phyloP scores from a whole-genome alignment of 2,329 filamentous ascomycete genomes.

The Emmonsiellopsis sp. region DNA sequence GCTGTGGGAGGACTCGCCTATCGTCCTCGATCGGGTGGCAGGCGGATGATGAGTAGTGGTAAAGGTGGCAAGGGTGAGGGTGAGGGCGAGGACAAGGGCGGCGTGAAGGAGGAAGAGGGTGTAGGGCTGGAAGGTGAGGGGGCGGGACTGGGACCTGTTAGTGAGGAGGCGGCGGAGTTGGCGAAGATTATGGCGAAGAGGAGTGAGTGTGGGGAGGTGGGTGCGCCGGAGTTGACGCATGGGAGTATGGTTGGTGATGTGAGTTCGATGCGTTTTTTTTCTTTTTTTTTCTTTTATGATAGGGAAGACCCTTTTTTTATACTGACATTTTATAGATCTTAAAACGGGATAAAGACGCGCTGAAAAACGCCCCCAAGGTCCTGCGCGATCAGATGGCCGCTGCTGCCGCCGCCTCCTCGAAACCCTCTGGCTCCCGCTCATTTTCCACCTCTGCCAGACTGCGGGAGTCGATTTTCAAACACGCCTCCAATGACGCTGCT shows the following conservation, averaged over 20 bases:
- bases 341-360: slow-evolving; percentile 50
- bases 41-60: no score
- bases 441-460: slow-evolving; percentile 48
- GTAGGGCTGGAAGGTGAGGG: slow-evolving; percentile 19
- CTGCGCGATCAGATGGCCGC: slow-evolving; percentile 43
- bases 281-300: neutral
- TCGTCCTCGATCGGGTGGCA: no score
- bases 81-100: neutral
- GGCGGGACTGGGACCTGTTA: slow-evolving; percentile 48
- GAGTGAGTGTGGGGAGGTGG: slow-evolving; percentile 29
- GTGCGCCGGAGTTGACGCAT: slow-evolving; percentile 52
- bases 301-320: neutral
- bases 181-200: slow-evolving; percentile 46
- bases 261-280: slow-evolving; percentile 14
- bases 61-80: neutral
- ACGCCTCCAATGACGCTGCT: slow-evolving; percentile 3
- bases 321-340: slow-evolving; percentile 42
- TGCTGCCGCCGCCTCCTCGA: neutral
- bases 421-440: slow-evolving; percentile 32
- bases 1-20: no score
- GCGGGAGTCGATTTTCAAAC: slow-evolving; percentile 11
- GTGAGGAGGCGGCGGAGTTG: slow-evolving; percentile 54
- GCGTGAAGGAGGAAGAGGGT: slow-evolving; percentile 16
- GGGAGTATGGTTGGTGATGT: slow-evolving; percentile 60
- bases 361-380: slow-evolving; percentile 56